Evolutionary conservation across 106 monocot genomes (phyloP).

Genomic region (Vanilla planifolia): DNA sequence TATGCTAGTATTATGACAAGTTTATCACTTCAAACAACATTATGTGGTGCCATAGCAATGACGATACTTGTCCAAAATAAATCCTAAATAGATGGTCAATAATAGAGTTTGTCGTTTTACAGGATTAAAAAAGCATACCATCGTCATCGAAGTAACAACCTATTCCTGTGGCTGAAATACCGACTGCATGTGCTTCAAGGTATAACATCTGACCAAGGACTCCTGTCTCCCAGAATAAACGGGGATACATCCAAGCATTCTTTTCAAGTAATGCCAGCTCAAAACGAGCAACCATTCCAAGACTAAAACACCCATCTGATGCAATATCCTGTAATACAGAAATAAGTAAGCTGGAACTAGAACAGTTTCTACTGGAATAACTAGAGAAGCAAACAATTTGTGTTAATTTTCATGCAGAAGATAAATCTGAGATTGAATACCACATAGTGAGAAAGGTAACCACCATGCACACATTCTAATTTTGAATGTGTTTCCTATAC

Average conservation of each 20-base stretch:
- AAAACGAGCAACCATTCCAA: conserved; percentile 93
- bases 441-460: too few relatives aligned
- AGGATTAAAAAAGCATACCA: conserved; percentile 33
- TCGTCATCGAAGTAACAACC: conserved; percentile 98
- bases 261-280: conserved; percentile 69
- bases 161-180: conserved; percentile 95
- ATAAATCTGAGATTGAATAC: too few relatives aligned
- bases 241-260: conserved; percentile 95
- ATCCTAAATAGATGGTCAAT: too few relatives aligned
- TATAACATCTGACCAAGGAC: conserved; percentile 88
- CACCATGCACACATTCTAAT: too few relatives aligned
- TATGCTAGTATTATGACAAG: too few relatives aligned
- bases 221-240: conserved; percentile 96
- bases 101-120: too few relatives aligned
- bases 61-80: too few relatives aligned
- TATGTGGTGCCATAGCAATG: too few relatives aligned
- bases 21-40: too few relatives aligned
- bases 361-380: background rate
- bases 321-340: conserved; percentile 76
- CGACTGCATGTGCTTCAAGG: conserved; percentile 97
- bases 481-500: too few relatives aligned
- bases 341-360: background rate
- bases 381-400: background rate
- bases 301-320: conserved; percentile 94
- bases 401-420: too few relatives aligned